Evolutionary conservation across 345 rosid species (phyloP).

Genomic region (Trapa bicornis): DNA sequence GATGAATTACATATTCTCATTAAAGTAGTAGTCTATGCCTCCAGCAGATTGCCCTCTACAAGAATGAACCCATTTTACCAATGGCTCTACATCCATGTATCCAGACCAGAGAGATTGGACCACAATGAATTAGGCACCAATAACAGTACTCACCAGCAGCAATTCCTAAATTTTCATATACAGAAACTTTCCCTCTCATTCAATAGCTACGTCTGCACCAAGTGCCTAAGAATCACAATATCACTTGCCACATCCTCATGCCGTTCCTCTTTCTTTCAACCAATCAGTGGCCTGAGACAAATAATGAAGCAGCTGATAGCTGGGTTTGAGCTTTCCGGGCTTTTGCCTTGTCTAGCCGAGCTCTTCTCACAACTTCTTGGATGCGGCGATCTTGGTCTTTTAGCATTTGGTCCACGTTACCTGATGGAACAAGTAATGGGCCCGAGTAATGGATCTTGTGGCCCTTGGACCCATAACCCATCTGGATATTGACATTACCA

Average conservation of each 20-base stretch:
- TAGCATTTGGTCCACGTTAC: slow-evolving; percentile 82
- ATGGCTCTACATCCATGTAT: slow-evolving; percentile 5
- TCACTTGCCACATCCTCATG: no score
- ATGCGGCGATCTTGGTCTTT: slow-evolving; percentile 95
- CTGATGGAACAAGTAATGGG: slow-evolving; percentile 73
- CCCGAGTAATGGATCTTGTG: slow-evolving; percentile 93
- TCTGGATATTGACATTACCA: slow-evolving; percentile 17
- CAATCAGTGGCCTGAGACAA: slow-evolving; percentile 66
- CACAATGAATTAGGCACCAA: no score
- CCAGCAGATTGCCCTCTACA: slow-evolving; percentile 5
- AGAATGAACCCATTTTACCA: slow-evolving; percentile 9
- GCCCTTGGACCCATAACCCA: slow-evolving; percentile 86
- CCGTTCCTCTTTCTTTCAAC: not conserved
- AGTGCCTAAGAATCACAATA: not conserved
- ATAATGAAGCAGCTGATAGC: slow-evolving; percentile 46
- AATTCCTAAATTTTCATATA: not conserved
- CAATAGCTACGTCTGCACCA: not conserved
- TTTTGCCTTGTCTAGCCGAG: slow-evolving; percentile 76
- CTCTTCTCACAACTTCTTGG: slow-evolving; percentile 87
- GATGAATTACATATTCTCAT: not conserved
- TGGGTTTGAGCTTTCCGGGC: slow-evolving; percentile 56
- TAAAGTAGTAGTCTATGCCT: not conserved
- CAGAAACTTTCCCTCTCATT: not conserved
- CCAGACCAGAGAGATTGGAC: slow-evolving; percentile 15
- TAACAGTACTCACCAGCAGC: no score